Evolutionary conservation across 2,329 filamentous ascomycete species (phyloP), one percentile per base, ranked within the genome.

Genomic region (Xylaria sp.): DNA sequence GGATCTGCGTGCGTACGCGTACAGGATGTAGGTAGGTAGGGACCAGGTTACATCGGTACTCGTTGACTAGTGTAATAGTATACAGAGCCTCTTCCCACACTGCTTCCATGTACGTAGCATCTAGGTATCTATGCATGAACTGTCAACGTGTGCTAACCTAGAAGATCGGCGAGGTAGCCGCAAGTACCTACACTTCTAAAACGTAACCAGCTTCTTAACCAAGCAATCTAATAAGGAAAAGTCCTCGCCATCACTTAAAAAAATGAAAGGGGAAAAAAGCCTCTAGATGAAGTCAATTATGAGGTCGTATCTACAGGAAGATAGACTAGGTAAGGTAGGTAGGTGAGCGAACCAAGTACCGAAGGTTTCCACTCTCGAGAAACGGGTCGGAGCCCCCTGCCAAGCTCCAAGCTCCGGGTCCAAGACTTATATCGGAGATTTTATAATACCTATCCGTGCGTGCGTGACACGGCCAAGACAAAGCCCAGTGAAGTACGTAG

Each of bases 1-100:
- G 20, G 63, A 61, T 61, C 57, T 17, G 11, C 57, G n/a, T 61
- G 50, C 51, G 50, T 61, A 57, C 58, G 63, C 44, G 57, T 31
- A 49, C 57, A 61, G 49, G 31, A 50, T 33, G 20, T 31, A 39
- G 22, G 15, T n/a, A 38, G 22, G 29, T 38, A 44, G 15, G 27
- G 25, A 57, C 17, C 25, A 27, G 51, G 60, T 50, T 57, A 13
- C 51, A 49, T 55, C 25, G 17, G 25, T 22, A 10, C 20, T 22
- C 20, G 1, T 45, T 5, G 20, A 45, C 49, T 22, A n/a, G 59
- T 42, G n/a, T n/a, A n/a, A n/a, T n/a, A n/a, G n/a, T n/a, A n/a
- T n/a, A 15, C 27, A 22, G 25, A 50, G 45, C 38, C 36, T 44
- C 20, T 7, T 31, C 29, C 45, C 29, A 49, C 22, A 22, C 9